A percentile compares a stretch with the other conserved stretches of the same genome.
Conservation (phyloP, 2,329 filamentous ascomycete species). For the Onygenales sp. region DNA sequence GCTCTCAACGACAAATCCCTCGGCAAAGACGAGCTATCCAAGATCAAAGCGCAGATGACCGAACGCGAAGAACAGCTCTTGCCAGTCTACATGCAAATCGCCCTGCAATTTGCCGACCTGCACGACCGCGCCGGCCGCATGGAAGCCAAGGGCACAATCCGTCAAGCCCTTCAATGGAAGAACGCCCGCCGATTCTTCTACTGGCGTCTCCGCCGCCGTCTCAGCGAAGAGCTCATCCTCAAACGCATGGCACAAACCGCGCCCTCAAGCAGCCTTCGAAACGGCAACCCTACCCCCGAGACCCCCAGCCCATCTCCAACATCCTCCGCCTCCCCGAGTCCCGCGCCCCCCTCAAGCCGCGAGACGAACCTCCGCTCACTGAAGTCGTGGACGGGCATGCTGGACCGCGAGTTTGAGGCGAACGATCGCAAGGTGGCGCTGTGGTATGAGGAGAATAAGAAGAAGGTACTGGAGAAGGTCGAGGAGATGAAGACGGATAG, state of each 20-base stretch:
- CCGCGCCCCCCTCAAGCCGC: conserved; percentile 40
- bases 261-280: conserved; percentile 19
- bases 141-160: conserved; percentile 94
- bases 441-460: conserved; percentile 95
- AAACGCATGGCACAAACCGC: conserved; percentile 62
- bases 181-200: conserved; percentile 97
- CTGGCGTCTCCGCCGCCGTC: conserved; percentile 93
- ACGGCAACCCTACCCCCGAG: conserved; percentile 26
- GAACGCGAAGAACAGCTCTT: conserved; percentile 79
- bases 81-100: conserved; percentile 89
- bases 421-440: conserved; percentile 76
- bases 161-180: conserved; percentile 72
- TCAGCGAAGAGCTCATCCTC: conserved; percentile 96
- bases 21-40: conserved; percentile 62
- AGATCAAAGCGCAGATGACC: conserved; percentile 75
- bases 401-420: conserved; percentile 57
- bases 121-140: conserved; percentile 96
- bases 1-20: conserved; percentile 60
- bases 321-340: conserved; percentile 18
- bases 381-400: conserved; percentile 70
- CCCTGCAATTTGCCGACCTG: conserved; percentile 92
- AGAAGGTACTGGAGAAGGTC: conserved; percentile 72
- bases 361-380: conserved; percentile 63
- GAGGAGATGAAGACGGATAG: conserved; percentile 72
- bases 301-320: conserved; percentile 26